phyloP scores from a whole-genome alignment of 192 early-diverging fungal genomes.

The Gaertneriomyces sp. region DNA sequence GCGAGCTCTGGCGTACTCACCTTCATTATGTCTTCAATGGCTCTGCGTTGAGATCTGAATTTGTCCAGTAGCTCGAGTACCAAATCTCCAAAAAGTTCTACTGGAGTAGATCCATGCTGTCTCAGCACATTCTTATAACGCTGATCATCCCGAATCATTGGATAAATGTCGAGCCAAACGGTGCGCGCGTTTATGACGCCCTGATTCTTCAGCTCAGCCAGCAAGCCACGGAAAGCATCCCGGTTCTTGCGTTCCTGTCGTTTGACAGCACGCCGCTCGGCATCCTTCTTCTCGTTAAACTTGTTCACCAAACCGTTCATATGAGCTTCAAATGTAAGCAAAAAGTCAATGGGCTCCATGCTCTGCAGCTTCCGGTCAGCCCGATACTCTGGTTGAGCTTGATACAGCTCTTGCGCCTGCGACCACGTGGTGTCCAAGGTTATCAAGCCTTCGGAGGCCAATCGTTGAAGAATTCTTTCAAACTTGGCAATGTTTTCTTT shows the following conservation, averaged over 20 bases:
- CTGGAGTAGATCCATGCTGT: conserved; percentile 75
- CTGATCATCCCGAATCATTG: conserved; percentile 63
- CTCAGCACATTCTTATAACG: conserved; percentile 72
- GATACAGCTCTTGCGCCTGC: conserved; percentile 53
- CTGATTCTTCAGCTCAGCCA: conserved; percentile 57
- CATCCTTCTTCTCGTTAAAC: conserved; percentile 43
- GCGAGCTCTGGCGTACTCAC: conserved; percentile 13
- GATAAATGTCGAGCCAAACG: conserved; percentile 84
- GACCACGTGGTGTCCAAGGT: conserved; percentile 57
- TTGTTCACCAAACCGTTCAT: conserved; percentile 64
- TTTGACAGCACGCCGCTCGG: conserved; percentile 33
- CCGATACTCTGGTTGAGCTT: conserved; percentile 48
- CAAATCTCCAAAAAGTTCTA: conserved; percentile 93
- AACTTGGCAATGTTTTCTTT: conserved; percentile 64
- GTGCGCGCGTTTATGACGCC: conserved; percentile 65
- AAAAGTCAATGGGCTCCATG: conserved; percentile 78
- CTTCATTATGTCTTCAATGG: conserved; percentile 62
- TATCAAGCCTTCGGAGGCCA: conserved; percentile 41
- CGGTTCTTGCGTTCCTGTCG: conserved; percentile 72
- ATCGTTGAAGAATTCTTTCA: conserved; percentile 48
- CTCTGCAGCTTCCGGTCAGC: conserved; percentile 50
- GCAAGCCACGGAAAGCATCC: conserved; percentile 52
- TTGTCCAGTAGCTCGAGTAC: conserved; percentile 76
- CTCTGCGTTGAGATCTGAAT: conserved; percentile 64
- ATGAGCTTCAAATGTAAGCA: conserved; percentile 78